phyloP scores from a whole-genome alignment of 192 early-diverging fungal genomes.

The Umbelopsis vinacea region DNA sequence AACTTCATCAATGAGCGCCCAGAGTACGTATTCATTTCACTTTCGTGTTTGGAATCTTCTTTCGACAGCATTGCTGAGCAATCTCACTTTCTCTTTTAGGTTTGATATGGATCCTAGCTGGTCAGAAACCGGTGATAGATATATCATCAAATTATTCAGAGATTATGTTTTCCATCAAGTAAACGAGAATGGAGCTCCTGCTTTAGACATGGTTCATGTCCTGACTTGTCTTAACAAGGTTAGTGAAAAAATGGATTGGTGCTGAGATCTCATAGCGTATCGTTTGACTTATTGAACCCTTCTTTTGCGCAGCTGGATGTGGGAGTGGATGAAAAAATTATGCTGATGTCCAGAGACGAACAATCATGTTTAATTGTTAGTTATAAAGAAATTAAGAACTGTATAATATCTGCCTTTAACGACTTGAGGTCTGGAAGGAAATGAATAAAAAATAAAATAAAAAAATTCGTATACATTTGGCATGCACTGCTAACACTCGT shows the following conservation, averaged over 20 bases:
- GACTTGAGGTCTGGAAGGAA: conserved; percentile 64
- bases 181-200: conserved; percentile 78
- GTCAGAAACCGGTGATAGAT: conserved; percentile 98
- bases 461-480: conserved; percentile 5
- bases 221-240: conserved; percentile 95
- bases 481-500: not conserved
- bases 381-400: conserved; percentile 93
- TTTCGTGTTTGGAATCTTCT: too few relatives aligned
- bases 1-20: conserved; percentile 93
- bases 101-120: conserved; percentile 90
- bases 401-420: conserved; percentile 84
- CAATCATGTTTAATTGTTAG: conserved; percentile 96
- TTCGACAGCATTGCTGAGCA: not conserved
- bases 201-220: conserved; percentile 92
- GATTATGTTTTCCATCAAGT: conserved; percentile 99
- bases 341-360: conserved; percentile 95
- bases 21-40: conserved; percentile 53
- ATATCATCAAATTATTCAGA: conserved; percentile 95
- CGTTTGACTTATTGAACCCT: not conserved
- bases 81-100: conserved; percentile 40
- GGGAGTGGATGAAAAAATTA: conserved; percentile 92
- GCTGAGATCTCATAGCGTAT: too few relatives aligned
- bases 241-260: not conserved
- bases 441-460: conserved; percentile 26
- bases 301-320: conserved; percentile 78